These are phyloP conservation scores for Diversispora epigaea DNA, from an alignment of 192 early-diverging fungal genomes.

Conservation along the genomic window DNA sequence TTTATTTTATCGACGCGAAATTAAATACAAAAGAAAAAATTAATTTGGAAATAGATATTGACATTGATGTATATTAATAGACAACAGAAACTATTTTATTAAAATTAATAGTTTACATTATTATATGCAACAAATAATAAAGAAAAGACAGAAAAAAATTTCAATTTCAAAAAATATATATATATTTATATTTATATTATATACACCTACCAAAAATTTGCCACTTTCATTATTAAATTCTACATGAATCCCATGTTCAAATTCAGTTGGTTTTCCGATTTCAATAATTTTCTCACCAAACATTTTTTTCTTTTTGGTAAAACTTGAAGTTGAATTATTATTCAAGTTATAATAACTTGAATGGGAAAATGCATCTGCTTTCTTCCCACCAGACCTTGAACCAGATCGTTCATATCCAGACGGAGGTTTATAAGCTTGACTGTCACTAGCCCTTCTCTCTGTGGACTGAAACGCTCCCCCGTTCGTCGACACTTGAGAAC, in stretches of 20 bases:
- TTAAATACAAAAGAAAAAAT: too few species aligned
- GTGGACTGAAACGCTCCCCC: conserved; percentile 8
- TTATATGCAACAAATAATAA: not conserved
- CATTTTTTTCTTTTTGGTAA: conserved; percentile 32
- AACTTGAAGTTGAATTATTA: conserved; percentile 14
- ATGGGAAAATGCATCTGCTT: not conserved
- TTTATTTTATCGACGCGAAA: too few species aligned
- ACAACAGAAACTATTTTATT: not conserved
- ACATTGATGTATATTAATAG: not conserved
- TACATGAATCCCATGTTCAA: conserved; percentile 60
- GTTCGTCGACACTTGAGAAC: conserved; percentile 18
- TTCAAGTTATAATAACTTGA: not conserved
- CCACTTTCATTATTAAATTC: conserved; percentile 51
- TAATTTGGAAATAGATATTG: too few species aligned
- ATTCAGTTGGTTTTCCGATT: conserved; percentile 54
- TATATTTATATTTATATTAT: not conserved
- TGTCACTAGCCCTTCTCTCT: conserved; percentile 3
- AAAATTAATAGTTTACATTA: not conserved
- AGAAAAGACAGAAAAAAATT: not conserved
- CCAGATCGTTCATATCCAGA: not conserved
- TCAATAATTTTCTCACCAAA: conserved; percentile 48
- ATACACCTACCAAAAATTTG: conserved; percentile 49
- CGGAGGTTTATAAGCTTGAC: not conserved
- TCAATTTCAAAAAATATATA: not conserved
- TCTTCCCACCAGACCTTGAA: conserved; percentile 5